These are phyloP conservation scores for Persicaria maculosa DNA, from an alignment of 148 eudicot genomes.

Conservation along the genomic window DNA sequence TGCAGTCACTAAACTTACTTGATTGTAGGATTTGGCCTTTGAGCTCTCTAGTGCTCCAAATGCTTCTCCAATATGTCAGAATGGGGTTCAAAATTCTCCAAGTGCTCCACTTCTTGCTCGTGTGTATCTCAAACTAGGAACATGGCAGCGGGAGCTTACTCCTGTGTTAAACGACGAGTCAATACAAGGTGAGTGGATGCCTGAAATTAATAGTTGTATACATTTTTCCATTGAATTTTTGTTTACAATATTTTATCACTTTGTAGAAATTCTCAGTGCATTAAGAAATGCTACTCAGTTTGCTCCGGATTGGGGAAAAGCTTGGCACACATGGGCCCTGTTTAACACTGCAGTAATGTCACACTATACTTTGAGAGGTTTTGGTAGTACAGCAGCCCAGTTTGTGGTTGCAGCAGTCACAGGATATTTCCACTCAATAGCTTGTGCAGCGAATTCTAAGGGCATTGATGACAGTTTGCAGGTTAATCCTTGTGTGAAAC, in stretches of 20 bases:
- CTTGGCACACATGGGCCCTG: constrained; percentile 98
- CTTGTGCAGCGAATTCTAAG: constrained; percentile 90
- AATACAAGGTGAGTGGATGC: constrained; percentile 42
- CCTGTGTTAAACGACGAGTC: constrained; percentile 66
- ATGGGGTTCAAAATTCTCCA: constrained; percentile 25
- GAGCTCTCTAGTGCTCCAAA: constrained; percentile 53
- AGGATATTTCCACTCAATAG: constrained; percentile 97
- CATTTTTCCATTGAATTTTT: not conserved
- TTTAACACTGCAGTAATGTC: constrained; percentile 99
- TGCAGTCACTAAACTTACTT: not conserved
- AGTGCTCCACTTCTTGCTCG: constrained; percentile 70
- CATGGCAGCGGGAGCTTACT: constrained; percentile 81
- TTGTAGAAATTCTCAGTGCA: constrained; percentile 65
- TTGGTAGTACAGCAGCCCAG: constrained; percentile 45
- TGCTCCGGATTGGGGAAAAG: constrained; percentile 82
- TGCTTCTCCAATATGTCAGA: constrained; percentile 32
- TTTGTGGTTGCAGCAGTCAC: constrained; percentile 93
- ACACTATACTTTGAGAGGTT: constrained; percentile 72
- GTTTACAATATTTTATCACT: constrained; percentile 10
- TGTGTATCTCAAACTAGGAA: constrained; percentile 77
- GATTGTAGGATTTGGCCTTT: constrained; percentile 52
- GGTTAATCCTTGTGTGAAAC: constrained; percentile 34
- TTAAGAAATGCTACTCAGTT: constrained; percentile 68
- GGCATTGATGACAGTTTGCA: constrained; percentile 98
- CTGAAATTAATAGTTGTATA: not conserved